phyloP scores from a whole-genome alignment of 2,329 filamentous ascomycete species.

The Epichloe amarillans region DNA sequence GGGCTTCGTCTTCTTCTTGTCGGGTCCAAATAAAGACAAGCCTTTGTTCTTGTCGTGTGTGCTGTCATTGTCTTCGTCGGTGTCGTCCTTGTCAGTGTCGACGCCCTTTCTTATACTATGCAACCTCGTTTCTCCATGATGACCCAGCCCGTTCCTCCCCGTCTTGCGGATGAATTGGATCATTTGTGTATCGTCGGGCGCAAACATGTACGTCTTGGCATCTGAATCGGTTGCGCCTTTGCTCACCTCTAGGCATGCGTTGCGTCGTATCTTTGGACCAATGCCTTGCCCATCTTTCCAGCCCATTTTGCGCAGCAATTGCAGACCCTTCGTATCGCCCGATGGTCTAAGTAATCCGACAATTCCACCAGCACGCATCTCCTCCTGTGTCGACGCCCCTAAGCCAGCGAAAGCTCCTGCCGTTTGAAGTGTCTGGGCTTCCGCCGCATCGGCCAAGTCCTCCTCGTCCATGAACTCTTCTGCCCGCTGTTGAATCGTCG shows the following conservation, averaged over 20 bases:
- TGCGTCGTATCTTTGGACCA: conserved; percentile 69
- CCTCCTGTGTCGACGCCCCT: conserved; percentile 49
- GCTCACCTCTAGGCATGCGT: conserved; percentile 48
- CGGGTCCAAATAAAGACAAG: conserved; percentile 10
- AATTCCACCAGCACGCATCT: conserved; percentile 36
- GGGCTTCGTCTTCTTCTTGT: conserved; percentile 38
- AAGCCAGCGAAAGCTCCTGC: conserved; percentile 61
- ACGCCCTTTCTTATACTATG: conserved; percentile 20
- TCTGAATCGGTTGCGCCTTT: conserved; percentile 23
- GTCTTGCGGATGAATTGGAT: conserved; percentile 52
- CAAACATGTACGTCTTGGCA: conserved; percentile 57
- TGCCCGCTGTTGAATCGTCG: conserved; percentile 44
- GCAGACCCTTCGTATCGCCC: conserved; percentile 77
- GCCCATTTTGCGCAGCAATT: conserved; percentile 80
- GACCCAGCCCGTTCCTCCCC: conserved; percentile 59
- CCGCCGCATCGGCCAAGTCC: conserved; percentile 75
- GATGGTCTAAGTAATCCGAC: conserved; percentile 59
- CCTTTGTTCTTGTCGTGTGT: not conserved
- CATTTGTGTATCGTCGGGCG: conserved; percentile 65
- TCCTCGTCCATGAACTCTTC: conserved; percentile 99
- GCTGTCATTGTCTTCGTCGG: conserved; percentile 20
- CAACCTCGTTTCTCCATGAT: conserved; percentile 44
- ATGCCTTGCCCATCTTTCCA: conserved; percentile 93
- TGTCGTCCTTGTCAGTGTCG: conserved; percentile 32
- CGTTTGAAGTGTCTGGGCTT: conserved; percentile 62